Base-by-base conservation (phyloP, 176 grass and related monocot species). In the Ampelocalamus luodianensis region DNA sequence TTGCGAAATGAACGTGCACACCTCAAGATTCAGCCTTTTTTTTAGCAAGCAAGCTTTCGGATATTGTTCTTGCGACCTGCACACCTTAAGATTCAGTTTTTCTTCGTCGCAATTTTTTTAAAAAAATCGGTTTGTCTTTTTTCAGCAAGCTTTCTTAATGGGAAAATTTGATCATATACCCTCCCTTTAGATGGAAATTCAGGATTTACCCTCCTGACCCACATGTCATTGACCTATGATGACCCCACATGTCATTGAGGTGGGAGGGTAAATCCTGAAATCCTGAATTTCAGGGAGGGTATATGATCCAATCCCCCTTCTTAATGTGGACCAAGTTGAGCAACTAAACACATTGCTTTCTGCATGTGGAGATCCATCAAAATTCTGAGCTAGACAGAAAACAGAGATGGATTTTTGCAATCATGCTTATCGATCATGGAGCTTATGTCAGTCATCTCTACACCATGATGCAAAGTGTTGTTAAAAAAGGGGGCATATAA, bases 401-500 rank as follows among this genome's bases (percentile, higher is more conserved):
- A 16, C 5, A 63, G 5, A 34, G 1, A 65, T 3, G 13, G 5
- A 14, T 0, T 32, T 34, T 17, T 34, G 27, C 62, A 16, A 16
- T 34, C 62, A 16, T 7, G 27, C 62, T 17, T 34, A 61, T 65
- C 62, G 13, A 65, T 65, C 60, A 65, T 65, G 12, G 62, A 65
- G 62, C 27, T 3, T 27, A 64, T 6, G 11, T 32, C 6, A 6
- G 61, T 12, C 24, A 29, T 63, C 24, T 63, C 12, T 12, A 5
- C 5, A 26, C 59, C 23, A 27, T 12, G 24, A 5, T 14, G 59
- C 23, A 27, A 27, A 27, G 24, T 13, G 59, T 7, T 34, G 62
- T 65, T 64, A 17, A 54, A 80, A 67, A 17, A 12, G 65, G n/a
- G 36, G 2, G 65, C 38, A 26, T 82, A 75, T 84, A 66, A 66